Conservation (phyloP, 2,329 filamentous ascomycete species). For the Blumeria graminis region DNA sequence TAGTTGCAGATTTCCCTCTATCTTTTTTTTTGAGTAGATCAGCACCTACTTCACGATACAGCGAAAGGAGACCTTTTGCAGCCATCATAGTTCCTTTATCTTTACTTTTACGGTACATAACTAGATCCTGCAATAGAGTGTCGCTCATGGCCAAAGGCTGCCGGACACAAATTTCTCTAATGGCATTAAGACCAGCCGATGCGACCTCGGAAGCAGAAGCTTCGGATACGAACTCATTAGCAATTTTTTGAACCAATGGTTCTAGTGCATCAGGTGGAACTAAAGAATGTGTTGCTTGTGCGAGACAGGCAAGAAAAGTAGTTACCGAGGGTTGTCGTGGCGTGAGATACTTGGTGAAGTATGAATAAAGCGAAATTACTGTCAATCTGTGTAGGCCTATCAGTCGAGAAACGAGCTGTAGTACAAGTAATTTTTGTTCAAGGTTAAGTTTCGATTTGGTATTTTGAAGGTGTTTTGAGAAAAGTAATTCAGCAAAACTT, state of each 20-base stretch:
- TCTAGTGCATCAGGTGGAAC: constrained; percentile 85
- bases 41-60: constrained; percentile 79
- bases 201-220: constrained; percentile 77
- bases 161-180: constrained; percentile 76
- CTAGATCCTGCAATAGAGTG: constrained; percentile 81
- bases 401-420: constrained; percentile 75
- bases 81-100: constrained; percentile 99
- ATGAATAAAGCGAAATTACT: constrained; percentile 77
- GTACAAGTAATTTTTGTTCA: constrained; percentile 69
- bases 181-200: constrained; percentile 77
- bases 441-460: constrained; percentile 64
- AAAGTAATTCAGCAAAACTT: constrained; percentile 73
- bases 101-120: constrained; percentile 90
- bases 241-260: constrained; percentile 80
- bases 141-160: constrained; percentile 95
- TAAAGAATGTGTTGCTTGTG: constrained; percentile 72
- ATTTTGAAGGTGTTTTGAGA: constrained; percentile 75
- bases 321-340: constrained; percentile 77
- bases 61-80: constrained; percentile 66
- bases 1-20: constrained; percentile 72
- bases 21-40: constrained; percentile 77
- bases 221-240: constrained; percentile 95
- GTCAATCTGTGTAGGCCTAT: constrained; percentile 85
- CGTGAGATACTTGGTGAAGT: constrained; percentile 81
- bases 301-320: constrained; percentile 74